Percentiles rank a stretch among this genome's conserved stretches.
These are phyloP conservation scores for Stenogyne calaminthoides DNA, from an alignment of 305 asterid species.

Conservation along the genomic window DNA sequence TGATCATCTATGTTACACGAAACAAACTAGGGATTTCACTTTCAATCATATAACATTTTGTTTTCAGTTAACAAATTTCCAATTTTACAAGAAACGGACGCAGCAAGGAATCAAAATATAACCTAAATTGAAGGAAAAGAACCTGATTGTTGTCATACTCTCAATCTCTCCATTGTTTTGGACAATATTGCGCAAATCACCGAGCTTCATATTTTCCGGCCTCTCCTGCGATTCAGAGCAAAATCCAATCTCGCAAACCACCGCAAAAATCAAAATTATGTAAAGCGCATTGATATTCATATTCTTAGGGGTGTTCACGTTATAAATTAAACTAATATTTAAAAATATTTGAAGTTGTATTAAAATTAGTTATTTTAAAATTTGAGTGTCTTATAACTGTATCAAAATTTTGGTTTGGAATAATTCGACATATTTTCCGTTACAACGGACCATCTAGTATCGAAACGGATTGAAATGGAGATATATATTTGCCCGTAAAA, in stretches of 20 bases:
- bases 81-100: background rate
- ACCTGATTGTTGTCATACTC: slow-evolving; percentile 36
- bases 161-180: slow-evolving; percentile 33
- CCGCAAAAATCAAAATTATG: slow-evolving; percentile 21
- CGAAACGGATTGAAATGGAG: no score
- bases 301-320: background rate
- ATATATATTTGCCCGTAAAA: no score
- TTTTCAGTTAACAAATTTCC: background rate
- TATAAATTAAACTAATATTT: no score
- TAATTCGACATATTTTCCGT: no score
- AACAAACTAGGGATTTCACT: background rate
- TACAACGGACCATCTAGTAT: no score
- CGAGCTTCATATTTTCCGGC: slow-evolving; percentile 29
- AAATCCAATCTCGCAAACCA: slow-evolving; percentile 29
- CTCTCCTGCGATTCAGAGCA: slow-evolving; percentile 18
- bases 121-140: background rate
- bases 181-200: slow-evolving; percentile 26
- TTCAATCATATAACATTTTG: background rate
- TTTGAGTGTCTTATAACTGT: no score
- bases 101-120: background rate
- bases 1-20: background rate
- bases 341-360: no score
- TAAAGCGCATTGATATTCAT: background rate
- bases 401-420: no score
- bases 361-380: no score